phyloP scores from a whole-genome alignment of 2,329 filamentous ascomycete species.

The Verticillium longisporum region DNA sequence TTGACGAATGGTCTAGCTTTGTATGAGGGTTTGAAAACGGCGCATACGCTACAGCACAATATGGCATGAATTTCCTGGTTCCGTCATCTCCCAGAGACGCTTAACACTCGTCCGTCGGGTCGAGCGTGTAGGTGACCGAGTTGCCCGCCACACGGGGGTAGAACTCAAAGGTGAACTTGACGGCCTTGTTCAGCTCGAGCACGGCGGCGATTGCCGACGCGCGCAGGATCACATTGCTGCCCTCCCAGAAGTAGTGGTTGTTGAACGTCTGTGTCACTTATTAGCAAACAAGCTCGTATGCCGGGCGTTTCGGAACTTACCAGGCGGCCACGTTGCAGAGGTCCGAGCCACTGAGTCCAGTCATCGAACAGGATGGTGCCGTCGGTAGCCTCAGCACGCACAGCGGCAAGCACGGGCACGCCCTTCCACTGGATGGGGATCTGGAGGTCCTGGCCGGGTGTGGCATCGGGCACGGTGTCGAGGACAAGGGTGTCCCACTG shows the following conservation, averaged over 20 bases:
- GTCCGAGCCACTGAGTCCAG: slow-evolving; percentile 47
- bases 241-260: slow-evolving; percentile 45
- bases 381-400: slow-evolving; percentile 40
- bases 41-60: no score
- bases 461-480: slow-evolving; percentile 10
- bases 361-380: slow-evolving; percentile 46
- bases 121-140: slow-evolving; percentile 33
- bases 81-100: no score
- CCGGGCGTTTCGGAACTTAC: slow-evolving; percentile 13
- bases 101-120: slow-evolving; percentile 2
- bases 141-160: slow-evolving; percentile 44
- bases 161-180: slow-evolving; percentile 48
- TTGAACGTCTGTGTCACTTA: slow-evolving; percentile 30
- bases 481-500: slow-evolving; percentile 43
- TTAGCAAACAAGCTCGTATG: neutral
- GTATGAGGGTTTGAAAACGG: no score
- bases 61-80: no score
- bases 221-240: slow-evolving; percentile 36
- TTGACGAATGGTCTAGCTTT: no score
- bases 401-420: slow-evolving; percentile 38
- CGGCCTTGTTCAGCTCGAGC: slow-evolving; percentile 31
- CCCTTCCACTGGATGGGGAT: slow-evolving; percentile 46
- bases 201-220: slow-evolving; percentile 37
- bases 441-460: slow-evolving; percentile 25
- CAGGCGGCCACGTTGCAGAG: slow-evolving; percentile 40